phyloP scores from a whole-genome alignment of 805 yeast genomes.

The Starmerella etchellsii region DNA sequence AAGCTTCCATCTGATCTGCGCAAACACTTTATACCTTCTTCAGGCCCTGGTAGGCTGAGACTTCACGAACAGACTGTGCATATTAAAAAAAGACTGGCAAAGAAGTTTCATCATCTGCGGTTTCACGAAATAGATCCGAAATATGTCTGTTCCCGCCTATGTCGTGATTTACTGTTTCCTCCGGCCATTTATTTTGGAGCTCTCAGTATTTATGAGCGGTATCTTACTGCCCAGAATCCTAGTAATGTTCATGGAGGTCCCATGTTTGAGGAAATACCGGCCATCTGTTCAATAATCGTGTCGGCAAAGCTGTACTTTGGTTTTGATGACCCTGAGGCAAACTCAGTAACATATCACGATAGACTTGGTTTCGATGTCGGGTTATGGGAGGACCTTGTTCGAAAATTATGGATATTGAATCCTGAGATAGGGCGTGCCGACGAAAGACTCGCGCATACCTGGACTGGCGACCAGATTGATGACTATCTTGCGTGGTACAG shows the following conservation, averaged over 20 bases:
- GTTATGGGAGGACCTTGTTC: slow-evolving; percentile 28
- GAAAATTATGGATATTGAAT: slow-evolving; percentile 22
- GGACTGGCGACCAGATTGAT: slow-evolving; percentile 38
- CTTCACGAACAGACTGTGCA: slow-evolving; percentile 2
- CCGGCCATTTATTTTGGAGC: slow-evolving; percentile 35
- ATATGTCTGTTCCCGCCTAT: slow-evolving; percentile 7
- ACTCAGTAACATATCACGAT: slow-evolving; percentile 1
- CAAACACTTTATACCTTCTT: slow-evolving; percentile 4
- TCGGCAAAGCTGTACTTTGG: slow-evolving; percentile 19
- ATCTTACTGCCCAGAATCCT: background rate
- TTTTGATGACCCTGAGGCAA: background rate
- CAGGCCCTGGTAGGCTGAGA: slow-evolving; percentile 2
- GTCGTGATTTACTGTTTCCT: slow-evolving; percentile 36
- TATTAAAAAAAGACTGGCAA: background rate
- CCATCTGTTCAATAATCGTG: slow-evolving; percentile 8
- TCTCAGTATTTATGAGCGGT: slow-evolving; percentile 21
- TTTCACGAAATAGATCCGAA: slow-evolving; percentile 4
- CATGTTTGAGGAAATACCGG: slow-evolving; percentile 11
- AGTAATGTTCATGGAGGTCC: background rate
- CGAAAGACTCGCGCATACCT: slow-evolving; percentile 31
- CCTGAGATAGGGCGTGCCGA: slow-evolving; percentile 22
- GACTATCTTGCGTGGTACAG: slow-evolving; percentile 42
- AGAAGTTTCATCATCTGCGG: background rate
- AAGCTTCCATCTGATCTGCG: slow-evolving; percentile 8
- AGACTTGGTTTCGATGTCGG: slow-evolving; percentile 17